Base-by-base conservation (phyloP, 208 protist genomes). In the Leishmania tropica region DNA sequence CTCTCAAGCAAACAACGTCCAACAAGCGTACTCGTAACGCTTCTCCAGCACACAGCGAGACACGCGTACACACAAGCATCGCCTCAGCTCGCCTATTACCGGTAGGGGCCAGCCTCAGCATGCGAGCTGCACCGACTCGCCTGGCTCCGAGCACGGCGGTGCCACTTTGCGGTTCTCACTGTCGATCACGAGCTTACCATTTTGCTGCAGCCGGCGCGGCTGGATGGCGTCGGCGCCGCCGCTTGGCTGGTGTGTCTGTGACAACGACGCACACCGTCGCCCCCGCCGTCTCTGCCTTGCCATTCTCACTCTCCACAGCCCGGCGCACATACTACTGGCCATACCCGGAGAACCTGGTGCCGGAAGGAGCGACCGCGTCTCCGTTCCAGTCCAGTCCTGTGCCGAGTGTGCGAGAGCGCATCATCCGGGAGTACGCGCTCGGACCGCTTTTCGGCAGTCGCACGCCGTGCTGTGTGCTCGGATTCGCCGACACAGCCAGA, bases 321-420 rank as follows among this genome's bases (percentile, higher is more conserved):
- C 67, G 37, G n/a, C 92, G 94, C 42, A 83, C 37, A 31, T 97
- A 97, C 80, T 95, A 88, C 76, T 95, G 89, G 89, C 92, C 90
- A 1, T 94, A 94, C 79, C 88, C 81, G 70, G 92, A 95, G 28
- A 89, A 97, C 84, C 92, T 97, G 82, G 89, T 97, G 24, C 94
- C 94, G 0, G 83, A 89, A 71, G 91, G 89, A 28, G 90, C 81
- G 31, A 80, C 67, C 3, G 87, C 91, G n/a, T 94, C 88, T 5
- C 51, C 78, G 8, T 96, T 97, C 78, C 94, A 97, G 80, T 90
- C 90, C 13, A 97, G 94, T 81, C 73, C 80, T 24, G 88, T 93
- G 1, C 92, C 92, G 17, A 90, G 84, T 75, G 86, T 89, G 48
- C 92, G 94, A 40, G 81, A 89, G 75, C 86, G 85, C 37, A 79